These are phyloP conservation scores for Berkeleyomyces rouxiae DNA, from an alignment of 2,329 filamentous ascomycete species.

Conservation along the genomic window DNA sequence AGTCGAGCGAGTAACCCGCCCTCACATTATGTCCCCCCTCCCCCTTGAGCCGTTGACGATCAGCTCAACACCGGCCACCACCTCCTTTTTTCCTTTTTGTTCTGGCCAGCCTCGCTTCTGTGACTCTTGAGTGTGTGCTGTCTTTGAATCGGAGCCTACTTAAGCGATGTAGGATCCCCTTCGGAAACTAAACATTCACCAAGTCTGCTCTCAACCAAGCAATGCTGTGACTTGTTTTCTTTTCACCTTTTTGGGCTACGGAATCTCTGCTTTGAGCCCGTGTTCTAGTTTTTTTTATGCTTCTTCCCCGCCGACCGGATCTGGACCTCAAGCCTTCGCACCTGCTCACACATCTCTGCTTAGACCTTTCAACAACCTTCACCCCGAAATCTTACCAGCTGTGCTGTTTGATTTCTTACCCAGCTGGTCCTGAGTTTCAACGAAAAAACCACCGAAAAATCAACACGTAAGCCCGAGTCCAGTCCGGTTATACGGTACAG, in stretches of 20 bases:
- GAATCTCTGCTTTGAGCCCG: background rate
- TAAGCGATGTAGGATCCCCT: background rate
- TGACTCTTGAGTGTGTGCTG: background rate
- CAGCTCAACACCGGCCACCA: background rate
- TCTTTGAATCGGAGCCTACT: background rate
- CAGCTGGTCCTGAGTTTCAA: slow-evolving; percentile 6
- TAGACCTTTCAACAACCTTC: background rate
- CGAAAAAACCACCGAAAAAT: background rate
- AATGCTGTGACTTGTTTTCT: background rate
- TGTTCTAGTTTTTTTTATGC: background rate
- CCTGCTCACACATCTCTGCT: background rate
- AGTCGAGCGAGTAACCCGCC: background rate
- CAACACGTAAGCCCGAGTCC: background rate
- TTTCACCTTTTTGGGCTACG: background rate
- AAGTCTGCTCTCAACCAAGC: background rate
- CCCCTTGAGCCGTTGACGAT: background rate
- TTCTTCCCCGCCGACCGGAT: background rate
- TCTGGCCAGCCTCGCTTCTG: background rate
- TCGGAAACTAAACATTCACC: background rate
- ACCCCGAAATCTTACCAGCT: slow-evolving; percentile 1
- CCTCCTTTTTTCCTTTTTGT: background rate
- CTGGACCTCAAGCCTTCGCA: background rate
- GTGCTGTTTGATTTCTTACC: slow-evolving; percentile 6
- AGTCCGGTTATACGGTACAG: background rate
- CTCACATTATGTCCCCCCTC: background rate